Percentiles rank a stretch among this genome's conserved stretches.
phyloP scores from a whole-genome alignment of 2,329 filamentous ascomycete species.

The Neurospora sp. region DNA sequence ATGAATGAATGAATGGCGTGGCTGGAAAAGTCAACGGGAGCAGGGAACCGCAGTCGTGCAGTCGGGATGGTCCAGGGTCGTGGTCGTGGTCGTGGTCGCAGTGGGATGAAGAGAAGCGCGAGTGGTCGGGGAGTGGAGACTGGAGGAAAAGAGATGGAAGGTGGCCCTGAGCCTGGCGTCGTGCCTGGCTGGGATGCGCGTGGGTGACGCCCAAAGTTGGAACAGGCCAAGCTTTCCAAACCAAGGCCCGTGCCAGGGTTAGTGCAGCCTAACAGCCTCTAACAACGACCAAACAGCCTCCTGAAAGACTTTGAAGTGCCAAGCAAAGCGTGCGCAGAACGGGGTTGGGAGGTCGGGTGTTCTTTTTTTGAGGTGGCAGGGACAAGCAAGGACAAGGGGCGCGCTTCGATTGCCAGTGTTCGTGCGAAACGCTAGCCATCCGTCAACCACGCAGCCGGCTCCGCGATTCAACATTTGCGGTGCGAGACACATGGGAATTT shows the following conservation, averaged over 20 bases:
- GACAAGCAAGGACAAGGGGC: neutral
- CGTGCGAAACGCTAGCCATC: neutral
- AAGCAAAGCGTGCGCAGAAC: neutral
- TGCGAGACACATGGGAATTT: neutral
- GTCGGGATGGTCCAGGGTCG: conserved; percentile 7
- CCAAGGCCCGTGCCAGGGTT: neutral
- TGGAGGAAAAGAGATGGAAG: neutral
- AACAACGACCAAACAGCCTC: neutral
- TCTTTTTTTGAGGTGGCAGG: neutral
- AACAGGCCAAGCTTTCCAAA: neutral
- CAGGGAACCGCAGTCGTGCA: conserved; percentile 1
- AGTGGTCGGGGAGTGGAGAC: neutral
- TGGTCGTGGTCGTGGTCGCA: neutral
- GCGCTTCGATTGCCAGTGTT: neutral
- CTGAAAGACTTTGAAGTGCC: neutral
- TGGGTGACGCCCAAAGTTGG: neutral
- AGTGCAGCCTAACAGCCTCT: neutral
- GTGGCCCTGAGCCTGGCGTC: neutral
- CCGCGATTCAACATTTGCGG: neutral
- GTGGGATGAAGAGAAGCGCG: neutral
- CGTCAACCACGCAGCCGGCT: neutral
- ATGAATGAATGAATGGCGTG: conserved; percentile 13
- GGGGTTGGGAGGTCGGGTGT: neutral
- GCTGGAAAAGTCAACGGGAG: conserved; percentile 17
- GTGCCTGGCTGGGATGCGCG: neutral